Base-by-base conservation (phyloP, 2,329 filamentous ascomycete species). In the Aspergillus intermedius region DNA sequence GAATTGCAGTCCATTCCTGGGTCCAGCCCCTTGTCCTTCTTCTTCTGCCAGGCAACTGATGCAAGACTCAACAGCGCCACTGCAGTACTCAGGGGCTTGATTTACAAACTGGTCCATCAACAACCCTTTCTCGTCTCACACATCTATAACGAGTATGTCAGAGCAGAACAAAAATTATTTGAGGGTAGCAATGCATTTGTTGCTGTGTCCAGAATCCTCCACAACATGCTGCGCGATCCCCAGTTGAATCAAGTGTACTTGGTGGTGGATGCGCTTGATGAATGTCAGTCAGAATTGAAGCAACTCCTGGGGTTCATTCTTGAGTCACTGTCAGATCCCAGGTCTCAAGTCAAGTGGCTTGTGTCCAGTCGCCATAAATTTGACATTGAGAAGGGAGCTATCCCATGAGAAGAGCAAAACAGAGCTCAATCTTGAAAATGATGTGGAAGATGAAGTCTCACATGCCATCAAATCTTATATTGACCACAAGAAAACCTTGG, bases 241-340 rank as follows among this genome's bases (percentile, higher is more conserved):
- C 57, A 10, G 5, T 46, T 70, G 2, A 13, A 56, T 1, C 51
- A 10, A 0, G 61, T 59, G 0, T 64, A 63, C 50, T 45, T 79
- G 3, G 50, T 77, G 10, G 57, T 79, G 40, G 73, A 78, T 56
- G 74, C 73, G 1, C 68, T 78, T 1, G 74, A 79, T 48, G 74
- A 78, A 54, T 76, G 72, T 51, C 49, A 43, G 12, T 40, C 32
- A 7, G 64, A 55, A 32, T 50, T 56, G 17, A 5, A 42, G 0
- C 42, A 62, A 35, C 67, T 77, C 3, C 56, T 77, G 10, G 42
- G 65, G 0, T 51, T 74, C 10, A 64, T 76, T 42, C 45, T 55
- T 12, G 45, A 60, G 25, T 37, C 34, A 37, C 52, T 44, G 0
- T 61, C 54, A 10, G 46, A 49, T 1, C 17, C 25, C 44, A 54